These are phyloP conservation scores for Fusarium sp. DNA, from an alignment of 2,329 filamentous ascomycete species.

Conservation along the genomic window DNA sequence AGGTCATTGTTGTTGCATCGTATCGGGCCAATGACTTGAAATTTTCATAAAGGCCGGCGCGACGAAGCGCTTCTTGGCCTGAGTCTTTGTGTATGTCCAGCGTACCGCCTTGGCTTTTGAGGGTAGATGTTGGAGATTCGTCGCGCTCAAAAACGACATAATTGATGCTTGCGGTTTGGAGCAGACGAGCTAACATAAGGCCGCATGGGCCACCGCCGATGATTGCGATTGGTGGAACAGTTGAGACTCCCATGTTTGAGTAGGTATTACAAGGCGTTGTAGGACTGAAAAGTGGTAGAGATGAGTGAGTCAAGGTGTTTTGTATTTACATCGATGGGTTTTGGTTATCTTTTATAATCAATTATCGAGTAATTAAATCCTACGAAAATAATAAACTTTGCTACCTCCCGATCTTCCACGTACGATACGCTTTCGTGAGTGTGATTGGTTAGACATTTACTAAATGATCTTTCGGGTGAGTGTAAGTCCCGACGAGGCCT, in stretches of 20 bases:
- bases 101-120: neutral
- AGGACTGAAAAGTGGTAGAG: neutral
- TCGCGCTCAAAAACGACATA: neutral
- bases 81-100: neutral
- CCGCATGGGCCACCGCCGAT: slow-evolving; percentile 2
- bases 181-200: neutral
- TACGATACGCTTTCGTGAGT: fast-evolving
- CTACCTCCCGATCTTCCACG: neutral
- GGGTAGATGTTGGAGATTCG: neutral
- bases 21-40: neutral
- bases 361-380: too few species aligned
- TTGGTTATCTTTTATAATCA: neutral
- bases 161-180: neutral
- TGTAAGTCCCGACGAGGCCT: neutral
- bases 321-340: too few species aligned
- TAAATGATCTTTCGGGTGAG: fast-evolving
- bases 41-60: neutral
- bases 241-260: neutral
- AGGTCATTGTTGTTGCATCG: neutral
- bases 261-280: fast-evolving
- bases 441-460: fast-evolving
- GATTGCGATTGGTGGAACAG: neutral
- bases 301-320: fast-evolving
- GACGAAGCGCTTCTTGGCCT: neutral
- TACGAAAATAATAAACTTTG: fast-evolving